Conservation (phyloP, 1,284 basidiomycete genomes). For the Phlebopus sp. region DNA sequence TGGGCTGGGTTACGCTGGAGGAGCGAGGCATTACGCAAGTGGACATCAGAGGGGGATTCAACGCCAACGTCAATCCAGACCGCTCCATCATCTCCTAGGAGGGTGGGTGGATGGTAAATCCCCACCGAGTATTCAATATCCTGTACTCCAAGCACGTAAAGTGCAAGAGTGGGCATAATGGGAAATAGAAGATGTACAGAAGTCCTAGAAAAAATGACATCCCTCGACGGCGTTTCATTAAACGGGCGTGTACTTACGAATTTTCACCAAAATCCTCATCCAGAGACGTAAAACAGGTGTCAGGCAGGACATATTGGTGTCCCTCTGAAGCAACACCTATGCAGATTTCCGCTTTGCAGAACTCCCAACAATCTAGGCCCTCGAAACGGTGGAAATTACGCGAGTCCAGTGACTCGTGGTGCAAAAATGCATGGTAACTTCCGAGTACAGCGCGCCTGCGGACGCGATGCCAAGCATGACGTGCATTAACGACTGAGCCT, state of each 20-base stretch:
- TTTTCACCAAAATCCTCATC: conserved; percentile 32
- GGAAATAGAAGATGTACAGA: conserved; percentile 52
- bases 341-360: conserved; percentile 33
- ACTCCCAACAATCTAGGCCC: conserved; percentile 28
- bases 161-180: conserved; percentile 45
- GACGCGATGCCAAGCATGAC: conserved; percentile 27
- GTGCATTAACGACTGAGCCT: conserved; percentile 20
- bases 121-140: conserved; percentile 11
- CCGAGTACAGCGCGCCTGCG: conserved; percentile 28
- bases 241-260: conserved; percentile 16
- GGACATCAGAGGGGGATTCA: conserved; percentile 49
- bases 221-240: background rate
- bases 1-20: conserved; percentile 46
- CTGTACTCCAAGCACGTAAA: conserved; percentile 44
- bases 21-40: conserved; percentile 54
- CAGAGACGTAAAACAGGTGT: conserved; percentile 34
- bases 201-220: conserved; percentile 27
- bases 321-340: conserved; percentile 34
- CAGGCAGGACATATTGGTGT: conserved; percentile 36
- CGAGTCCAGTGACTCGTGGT: conserved; percentile 5
- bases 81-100: conserved; percentile 1
- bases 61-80: conserved; percentile 42
- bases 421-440: conserved; percentile 29
- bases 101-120: background rate
- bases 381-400: conserved; percentile 14